Evolutionary conservation across 495 filamentous ascomycete genomes (phyloP), one percentile per base, ranked within the genome.

Genomic region (Parachaetomium inaequale): DNA sequence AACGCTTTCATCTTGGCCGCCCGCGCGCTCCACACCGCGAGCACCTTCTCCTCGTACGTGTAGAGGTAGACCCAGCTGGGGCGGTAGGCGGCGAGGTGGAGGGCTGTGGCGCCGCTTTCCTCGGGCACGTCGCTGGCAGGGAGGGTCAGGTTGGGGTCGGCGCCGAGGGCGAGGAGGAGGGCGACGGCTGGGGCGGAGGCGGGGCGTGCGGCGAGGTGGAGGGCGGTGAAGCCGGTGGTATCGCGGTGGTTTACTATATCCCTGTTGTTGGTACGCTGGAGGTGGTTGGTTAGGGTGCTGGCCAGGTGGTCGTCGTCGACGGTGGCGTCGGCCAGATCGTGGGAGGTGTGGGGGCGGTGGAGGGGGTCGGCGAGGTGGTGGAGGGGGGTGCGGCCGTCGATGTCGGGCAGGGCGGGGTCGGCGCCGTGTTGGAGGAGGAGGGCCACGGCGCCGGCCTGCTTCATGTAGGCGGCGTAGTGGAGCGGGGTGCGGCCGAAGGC

Each of bases 401-500:
- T 40, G 52, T 55, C 52, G 52, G 32, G 1, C 8, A 55, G 34
- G 32, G 21, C 7, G 32, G 14, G 52, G 34, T 55, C 3, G 52
- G 52, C 52, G 32, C 52, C 52, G 4, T 38, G 23, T 34, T 55
- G 10, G 19, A 40, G 0, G 34, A 55, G 19, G 19, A 55, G 34
- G 3, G 34, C 21, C 4, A 55, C 34, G 11, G 52, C 52, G 2
- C n/a, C 19, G 21, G 17, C 17, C 19, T 25, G 21, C 21, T 55
- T 55, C 23, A 55, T 25, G 10, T 17, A 42, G 19, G 52, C 52
- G 21, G 52, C 52, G 52, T 55, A 55, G 2, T 55, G 32, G n/a
- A 55, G 32, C 12, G 52, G 52, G 32, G 52, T 55, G 21, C 32
- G 52, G 34, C 52, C 52, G 4, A 55, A 55, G 52, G 52, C 34